These are phyloP conservation scores for Xylona heveae DNA, from an alignment of 495 filamentous ascomycete genomes.

Conservation along the genomic window DNA sequence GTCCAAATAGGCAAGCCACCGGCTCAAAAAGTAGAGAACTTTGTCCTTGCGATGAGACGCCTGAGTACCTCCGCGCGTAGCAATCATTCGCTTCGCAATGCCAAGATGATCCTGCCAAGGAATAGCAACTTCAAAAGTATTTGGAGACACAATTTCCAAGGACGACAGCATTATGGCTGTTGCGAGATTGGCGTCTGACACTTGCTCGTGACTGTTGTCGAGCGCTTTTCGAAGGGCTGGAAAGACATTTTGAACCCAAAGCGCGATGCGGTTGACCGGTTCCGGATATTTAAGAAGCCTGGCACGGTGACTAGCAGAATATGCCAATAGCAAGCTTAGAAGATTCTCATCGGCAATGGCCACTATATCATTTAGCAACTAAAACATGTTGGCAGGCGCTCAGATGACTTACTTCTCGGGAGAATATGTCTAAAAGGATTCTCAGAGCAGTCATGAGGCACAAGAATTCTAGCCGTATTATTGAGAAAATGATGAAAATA, in stretches of 20 bases:
- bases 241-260: conserved; percentile 62
- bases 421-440: conserved; percentile 58
- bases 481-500: conserved; percentile 63
- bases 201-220: conserved; percentile 30
- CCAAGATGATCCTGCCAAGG: conserved; percentile 53
- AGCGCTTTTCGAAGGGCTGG: conserved; percentile 48
- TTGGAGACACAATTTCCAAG: conserved; percentile 68
- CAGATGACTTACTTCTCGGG: conserved; percentile 40
- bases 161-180: conserved; percentile 77
- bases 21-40: conserved; percentile 57
- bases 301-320: conserved; percentile 64
- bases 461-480: conserved; percentile 53
- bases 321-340: conserved; percentile 59
- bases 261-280: conserved; percentile 55
- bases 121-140: conserved; percentile 51
- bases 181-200: conserved; percentile 55
- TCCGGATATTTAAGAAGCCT: conserved; percentile 53
- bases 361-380: conserved; percentile 22
- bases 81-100: not conserved
- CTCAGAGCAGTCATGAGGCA: conserved; percentile 51
- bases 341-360: conserved; percentile 45
- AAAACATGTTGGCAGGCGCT: conserved; percentile 1
- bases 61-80: not conserved
- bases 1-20: conserved; percentile 78
- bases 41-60: conserved; percentile 25